These are phyloP conservation scores for Lepidium sativum DNA, from an alignment of 345 rosid species.

Conservation along the genomic window DNA sequence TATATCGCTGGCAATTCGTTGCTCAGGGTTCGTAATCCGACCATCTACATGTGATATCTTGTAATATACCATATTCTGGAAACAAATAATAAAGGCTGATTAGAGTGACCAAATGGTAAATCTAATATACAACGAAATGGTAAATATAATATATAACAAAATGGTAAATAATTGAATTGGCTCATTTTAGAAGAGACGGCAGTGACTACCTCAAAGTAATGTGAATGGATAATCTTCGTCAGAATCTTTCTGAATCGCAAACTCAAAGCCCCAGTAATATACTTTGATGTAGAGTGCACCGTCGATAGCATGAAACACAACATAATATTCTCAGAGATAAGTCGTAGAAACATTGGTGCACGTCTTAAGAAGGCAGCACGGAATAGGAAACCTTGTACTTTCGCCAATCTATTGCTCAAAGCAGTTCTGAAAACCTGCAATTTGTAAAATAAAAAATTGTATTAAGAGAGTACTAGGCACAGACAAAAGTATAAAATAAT, in stretches of 20 bases:
- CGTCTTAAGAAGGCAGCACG: constrained; percentile 95
- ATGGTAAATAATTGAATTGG: neutral
- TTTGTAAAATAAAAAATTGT: neutral
- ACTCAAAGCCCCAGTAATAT: constrained; percentile 77
- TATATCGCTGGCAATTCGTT: constrained; percentile 90
- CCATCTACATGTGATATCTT: constrained; percentile 96
- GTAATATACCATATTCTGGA: constrained; percentile 98
- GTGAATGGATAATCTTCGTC: constrained; percentile 79
- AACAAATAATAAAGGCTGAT: constrained; percentile 13
- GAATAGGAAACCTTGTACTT: constrained; percentile 95
- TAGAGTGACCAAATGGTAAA: neutral
- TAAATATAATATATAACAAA: neutral
- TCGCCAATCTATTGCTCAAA: constrained; percentile 91
- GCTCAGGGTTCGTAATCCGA: constrained; percentile 87
- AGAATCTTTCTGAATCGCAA: constrained; percentile 82
- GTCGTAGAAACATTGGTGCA: constrained; percentile 69
- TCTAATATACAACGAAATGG: neutral
- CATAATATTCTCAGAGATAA: constrained; percentile 84
- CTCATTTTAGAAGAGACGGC: neutral
- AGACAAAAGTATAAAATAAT: neutral
- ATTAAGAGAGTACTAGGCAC: neutral
- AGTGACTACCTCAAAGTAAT: constrained; percentile 72
- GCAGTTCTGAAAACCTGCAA: constrained; percentile 79
- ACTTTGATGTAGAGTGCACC: constrained; percentile 80
- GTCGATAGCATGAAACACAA: constrained; percentile 84